Evolutionary conservation across 257 asterid genomes (phyloP).

Genomic region (Parsonsia alboflavescens): DNA sequence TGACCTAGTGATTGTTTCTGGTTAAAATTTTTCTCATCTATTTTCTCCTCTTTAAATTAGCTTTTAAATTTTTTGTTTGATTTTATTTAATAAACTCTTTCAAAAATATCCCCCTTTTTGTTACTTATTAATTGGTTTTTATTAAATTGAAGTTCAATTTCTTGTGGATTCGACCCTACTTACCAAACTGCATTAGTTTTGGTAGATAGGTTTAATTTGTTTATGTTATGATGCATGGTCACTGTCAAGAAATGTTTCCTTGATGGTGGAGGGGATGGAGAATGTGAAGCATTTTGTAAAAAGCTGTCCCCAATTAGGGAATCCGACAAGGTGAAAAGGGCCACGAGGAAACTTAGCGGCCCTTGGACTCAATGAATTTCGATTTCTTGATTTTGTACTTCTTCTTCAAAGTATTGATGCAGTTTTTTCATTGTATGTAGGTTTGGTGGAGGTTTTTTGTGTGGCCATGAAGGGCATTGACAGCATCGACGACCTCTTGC

Average conservation of each 20-base stretch:
- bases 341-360: constrained; percentile 61
- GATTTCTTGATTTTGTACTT: constrained; percentile 76
- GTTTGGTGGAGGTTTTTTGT: constrained; percentile 62
- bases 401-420: constrained; percentile 88
- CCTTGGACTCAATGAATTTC: constrained; percentile 48
- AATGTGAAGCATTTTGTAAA: constrained; percentile 18
- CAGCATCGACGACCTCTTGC: constrained; percentile 88
- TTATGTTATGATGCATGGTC: no score
- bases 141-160: no score
- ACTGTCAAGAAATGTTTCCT: constrained; percentile 4
- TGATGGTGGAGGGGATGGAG: constrained; percentile 38
- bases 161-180: no score
- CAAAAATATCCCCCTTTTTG: no score
- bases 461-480: constrained; percentile 68
- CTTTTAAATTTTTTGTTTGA: no score
- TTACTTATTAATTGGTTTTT: no score
- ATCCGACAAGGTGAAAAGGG: constrained; percentile 61
- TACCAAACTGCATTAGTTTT: no score
- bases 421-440: constrained; percentile 89
- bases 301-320: constrained; percentile 56
- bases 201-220: no score
- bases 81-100: no score
- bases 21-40: no score
- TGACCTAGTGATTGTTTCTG: no score
- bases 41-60: no score